Evolutionary conservation across 2,329 filamentous ascomycete species (phyloP).

Genomic region (Cladophialophora bantiana): DNA sequence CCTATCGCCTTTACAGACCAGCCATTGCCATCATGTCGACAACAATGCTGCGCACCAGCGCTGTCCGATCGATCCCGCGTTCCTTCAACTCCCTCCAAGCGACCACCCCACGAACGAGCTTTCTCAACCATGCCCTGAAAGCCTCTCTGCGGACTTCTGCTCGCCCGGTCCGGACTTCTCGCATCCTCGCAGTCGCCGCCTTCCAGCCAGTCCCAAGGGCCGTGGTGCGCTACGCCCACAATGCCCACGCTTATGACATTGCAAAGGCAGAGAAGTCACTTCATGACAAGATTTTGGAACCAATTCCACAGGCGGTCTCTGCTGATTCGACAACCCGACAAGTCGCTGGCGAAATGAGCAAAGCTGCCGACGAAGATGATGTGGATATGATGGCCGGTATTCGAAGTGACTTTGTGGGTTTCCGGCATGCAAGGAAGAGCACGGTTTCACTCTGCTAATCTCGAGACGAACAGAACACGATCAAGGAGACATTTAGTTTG

Average conservation of each 20-base stretch:
- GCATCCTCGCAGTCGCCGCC: conserved; percentile 51
- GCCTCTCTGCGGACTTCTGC: conserved; percentile 51
- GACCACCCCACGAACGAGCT: conserved; percentile 29
- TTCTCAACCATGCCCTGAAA: conserved; percentile 53
- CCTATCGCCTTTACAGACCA: conserved; percentile 41
- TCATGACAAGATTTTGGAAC: conserved; percentile 64
- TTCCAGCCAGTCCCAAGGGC: conserved; percentile 56
- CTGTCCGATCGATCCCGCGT: conserved; percentile 54
- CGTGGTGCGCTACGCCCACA: conserved; percentile 54
- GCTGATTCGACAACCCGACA: conserved; percentile 63
- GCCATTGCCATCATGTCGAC: conserved; percentile 39
- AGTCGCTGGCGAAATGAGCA: conserved; percentile 53
- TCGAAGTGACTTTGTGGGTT: conserved; percentile 65
- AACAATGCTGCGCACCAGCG: conserved; percentile 56
- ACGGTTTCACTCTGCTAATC: conserved; percentile 5
- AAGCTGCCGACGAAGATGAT: conserved; percentile 47
- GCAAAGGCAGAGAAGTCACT: conserved; percentile 58
- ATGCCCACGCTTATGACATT: conserved; percentile 36
- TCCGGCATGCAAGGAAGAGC: background rate
- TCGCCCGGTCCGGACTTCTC: conserved; percentile 47
- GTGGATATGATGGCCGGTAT: conserved; percentile 61
- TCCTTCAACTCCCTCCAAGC: conserved; percentile 47
- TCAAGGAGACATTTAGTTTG: conserved; percentile 74
- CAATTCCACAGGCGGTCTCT: conserved; percentile 68
- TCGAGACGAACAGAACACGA: conserved; percentile 59